Evolutionary conservation across 2,329 filamentous ascomycete species (phyloP), one percentile per base, ranked within the genome.

Genomic region (Fusarium tjaetaba): DNA sequence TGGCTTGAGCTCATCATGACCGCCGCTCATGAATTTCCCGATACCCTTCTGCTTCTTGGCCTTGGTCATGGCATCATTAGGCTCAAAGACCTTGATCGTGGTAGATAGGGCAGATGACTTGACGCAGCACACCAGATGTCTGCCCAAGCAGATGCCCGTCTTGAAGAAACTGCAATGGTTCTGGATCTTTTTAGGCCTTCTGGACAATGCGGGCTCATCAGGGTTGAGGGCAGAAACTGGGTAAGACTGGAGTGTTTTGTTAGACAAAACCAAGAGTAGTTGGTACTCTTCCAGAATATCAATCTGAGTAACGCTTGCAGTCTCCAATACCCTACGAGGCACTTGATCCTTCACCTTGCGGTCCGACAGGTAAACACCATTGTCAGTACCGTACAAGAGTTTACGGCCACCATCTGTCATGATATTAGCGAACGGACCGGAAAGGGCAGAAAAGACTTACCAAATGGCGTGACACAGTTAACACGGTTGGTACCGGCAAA

Each of bases 81-180:
- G 96, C 84, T 99, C 96, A 83, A 94, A 98, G n/a, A 98, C 96
- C 84, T 98, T 98, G 86, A 99, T 97, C 4, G 96, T 98, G 20
- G 94, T 97, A 59, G 94, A 97, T 38, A 98, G 86, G 7, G 95
- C 94, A 24, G 93, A 96, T 45, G 94, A 97, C 86, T 97, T 98
- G 79, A 98, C 96, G 76, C 94, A 97, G 84, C 96, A 98, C 36
- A 99, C 96, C 61, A 99, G 87, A 80, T 98, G 96, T 71, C 96
- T 90, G 39, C 96, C 95, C 68, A 98, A 88, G 80, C 96, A 98
- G 78, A 98, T 97, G 43, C 96, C 96, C 24, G 95, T 93, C 84
- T 97, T 97, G 90, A 99, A 99, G 86, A 98, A 99, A 82, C 96
- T 98, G 83, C 96, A 97, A 84, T 98, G 95, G 78, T 94, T 97